Percentiles rank a stretch among this genome's conserved stretches.
Evolutionary conservation across 2,329 filamentous ascomycete species (phyloP).

Genomic region (Lasiodiplodia sp.): DNA sequence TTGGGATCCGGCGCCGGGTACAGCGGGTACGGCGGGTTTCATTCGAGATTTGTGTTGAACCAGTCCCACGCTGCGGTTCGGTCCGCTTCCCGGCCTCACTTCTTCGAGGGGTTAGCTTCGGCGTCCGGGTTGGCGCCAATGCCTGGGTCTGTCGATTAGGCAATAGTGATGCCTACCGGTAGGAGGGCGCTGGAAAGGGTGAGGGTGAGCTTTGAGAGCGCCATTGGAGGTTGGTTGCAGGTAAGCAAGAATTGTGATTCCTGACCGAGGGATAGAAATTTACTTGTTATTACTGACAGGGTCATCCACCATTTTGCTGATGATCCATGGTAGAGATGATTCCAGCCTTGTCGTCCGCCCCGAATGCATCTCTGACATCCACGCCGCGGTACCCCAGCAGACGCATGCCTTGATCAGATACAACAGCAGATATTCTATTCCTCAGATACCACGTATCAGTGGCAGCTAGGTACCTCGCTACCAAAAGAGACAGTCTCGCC

Average conservation of each 20-base stretch:
- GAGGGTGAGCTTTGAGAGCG: neutral
- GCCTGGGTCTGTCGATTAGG: conserved; percentile 1
- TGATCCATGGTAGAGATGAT: neutral
- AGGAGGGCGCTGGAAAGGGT: neutral
- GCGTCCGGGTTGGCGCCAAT: conserved; percentile 24
- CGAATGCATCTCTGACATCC: no score
- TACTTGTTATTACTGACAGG: neutral
- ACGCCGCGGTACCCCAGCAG: neutral
- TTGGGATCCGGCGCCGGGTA: conserved; percentile 35
- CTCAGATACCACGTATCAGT: neutral
- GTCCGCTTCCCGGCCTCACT: conserved; percentile 31
- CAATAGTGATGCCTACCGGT: neutral
- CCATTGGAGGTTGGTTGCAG: neutral
- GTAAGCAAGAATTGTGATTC: neutral
- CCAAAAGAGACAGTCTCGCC: neutral
- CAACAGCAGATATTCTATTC: neutral
- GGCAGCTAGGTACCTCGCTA: neutral
- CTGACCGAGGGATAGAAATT: no score
- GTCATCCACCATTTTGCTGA: neutral
- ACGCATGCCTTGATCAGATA: neutral
- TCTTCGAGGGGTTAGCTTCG: conserved; percentile 30
- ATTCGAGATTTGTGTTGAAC: conserved; percentile 44
- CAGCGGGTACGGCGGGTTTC: conserved; percentile 44
- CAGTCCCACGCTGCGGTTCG: conserved; percentile 38
- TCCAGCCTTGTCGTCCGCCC: neutral